phyloP scores from a whole-genome alignment of 176 grass and related monocot genomes.

The Carex scoparia region DNA sequence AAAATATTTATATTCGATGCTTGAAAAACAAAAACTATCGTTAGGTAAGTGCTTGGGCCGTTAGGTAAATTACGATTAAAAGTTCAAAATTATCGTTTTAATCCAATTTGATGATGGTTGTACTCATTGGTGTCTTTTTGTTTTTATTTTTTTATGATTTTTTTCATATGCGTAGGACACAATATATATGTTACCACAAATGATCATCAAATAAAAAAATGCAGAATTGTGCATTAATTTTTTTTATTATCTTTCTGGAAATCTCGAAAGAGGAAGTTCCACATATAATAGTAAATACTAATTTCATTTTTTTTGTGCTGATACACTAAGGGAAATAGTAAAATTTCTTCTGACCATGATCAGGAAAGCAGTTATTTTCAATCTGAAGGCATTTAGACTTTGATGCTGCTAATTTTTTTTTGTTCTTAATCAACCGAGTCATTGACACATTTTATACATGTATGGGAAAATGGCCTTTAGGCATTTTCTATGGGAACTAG shows the following conservation, averaged over 20 bases:
- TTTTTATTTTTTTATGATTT: too few relatives aligned
- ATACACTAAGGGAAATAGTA: neutral
- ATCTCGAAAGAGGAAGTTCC: too few relatives aligned
- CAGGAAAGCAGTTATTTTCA: neutral
- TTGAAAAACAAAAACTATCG: neutral
- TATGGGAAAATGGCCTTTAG: neutral
- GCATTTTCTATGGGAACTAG: slow-evolving; percentile 37
- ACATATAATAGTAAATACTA: too few relatives aligned
- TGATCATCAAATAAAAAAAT: too few relatives aligned
- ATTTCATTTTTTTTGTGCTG: too few relatives aligned
- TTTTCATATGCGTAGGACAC: too few relatives aligned
- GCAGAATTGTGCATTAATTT: too few relatives aligned
- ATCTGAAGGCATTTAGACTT: neutral
- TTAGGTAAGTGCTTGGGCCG: neutral
- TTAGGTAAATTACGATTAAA: neutral
- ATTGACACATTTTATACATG: neutral
- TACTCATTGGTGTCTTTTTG: too few relatives aligned
- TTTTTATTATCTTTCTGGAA: too few relatives aligned
- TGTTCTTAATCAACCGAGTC: neutral
- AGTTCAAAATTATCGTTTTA: neutral
- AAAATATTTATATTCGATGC: neutral
- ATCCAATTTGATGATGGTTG: too few relatives aligned
- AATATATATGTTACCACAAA: too few relatives aligned
- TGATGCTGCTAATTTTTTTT: neutral
- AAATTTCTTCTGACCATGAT: neutral